These are phyloP conservation scores for Blastomyces parvus DNA, from an alignment of 2,329 filamentous ascomycete genomes.

Conservation along the genomic window DNA sequence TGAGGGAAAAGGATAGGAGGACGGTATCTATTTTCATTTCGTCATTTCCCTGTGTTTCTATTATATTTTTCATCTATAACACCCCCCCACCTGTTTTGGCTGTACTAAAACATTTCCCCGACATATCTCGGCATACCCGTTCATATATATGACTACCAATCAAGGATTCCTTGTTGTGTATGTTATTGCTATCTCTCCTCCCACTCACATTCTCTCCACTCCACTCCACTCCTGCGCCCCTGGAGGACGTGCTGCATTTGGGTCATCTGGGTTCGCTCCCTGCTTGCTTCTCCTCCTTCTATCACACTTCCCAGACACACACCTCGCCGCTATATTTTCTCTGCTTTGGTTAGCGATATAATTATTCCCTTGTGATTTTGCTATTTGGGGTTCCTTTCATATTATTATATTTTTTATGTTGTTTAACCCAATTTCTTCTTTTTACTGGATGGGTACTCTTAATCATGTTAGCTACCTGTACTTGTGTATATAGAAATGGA, in stretches of 20 bases:
- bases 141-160: background rate
- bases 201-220: background rate
- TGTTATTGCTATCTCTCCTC: background rate
- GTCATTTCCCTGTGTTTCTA: background rate
- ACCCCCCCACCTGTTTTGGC: background rate
- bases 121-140: background rate
- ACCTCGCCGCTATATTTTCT: background rate
- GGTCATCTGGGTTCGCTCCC: no score
- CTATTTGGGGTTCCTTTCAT: background rate
- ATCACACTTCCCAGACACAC: background rate
- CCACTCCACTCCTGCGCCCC: background rate
- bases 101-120: background rate
- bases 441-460: no score
- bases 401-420: no score
- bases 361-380: background rate
- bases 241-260: no score
- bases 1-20: background rate
- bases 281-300: no score
- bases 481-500: background rate
- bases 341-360: background rate
- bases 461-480: no score
- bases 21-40: background rate
- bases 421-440: no score
- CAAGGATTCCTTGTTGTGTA: background rate
- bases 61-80: background rate